Conservation (phyloP, 2,329 filamentous ascomycete genomes). For the Ceratocystis colombiana region DNA sequence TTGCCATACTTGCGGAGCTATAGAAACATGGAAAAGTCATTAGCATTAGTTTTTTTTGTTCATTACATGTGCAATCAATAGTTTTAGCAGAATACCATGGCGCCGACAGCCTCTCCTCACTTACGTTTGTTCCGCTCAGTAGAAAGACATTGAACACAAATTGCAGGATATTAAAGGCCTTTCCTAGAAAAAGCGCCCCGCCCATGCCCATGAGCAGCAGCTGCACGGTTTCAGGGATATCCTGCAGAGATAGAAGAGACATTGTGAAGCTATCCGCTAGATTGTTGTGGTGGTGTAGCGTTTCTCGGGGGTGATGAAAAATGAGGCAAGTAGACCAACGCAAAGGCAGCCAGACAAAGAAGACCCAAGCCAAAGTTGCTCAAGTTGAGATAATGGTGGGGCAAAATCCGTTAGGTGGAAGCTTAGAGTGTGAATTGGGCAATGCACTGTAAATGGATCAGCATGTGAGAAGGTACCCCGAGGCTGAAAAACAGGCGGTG, state of each 20-base stretch:
- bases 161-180: constrained; percentile 48
- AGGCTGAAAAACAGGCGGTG: no score
- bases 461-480: not conserved
- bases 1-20: constrained; percentile 84
- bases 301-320: not conserved
- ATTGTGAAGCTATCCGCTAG: not conserved
- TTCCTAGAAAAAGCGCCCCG: constrained; percentile 47
- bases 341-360: not conserved
- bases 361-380: not conserved
- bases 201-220: constrained; percentile 46
- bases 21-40: constrained; percentile 16
- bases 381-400: constrained; percentile 16
- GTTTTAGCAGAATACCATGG: not conserved
- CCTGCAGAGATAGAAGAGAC: constrained; percentile 6
- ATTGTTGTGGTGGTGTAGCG: not conserved
- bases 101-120: constrained; percentile 28
- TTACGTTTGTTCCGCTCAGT: constrained; percentile 52
- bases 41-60: not conserved
- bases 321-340: not conserved
- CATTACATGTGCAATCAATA: not conserved
- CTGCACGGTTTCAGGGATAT: constrained; percentile 39
- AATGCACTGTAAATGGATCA: not conserved
- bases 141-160: constrained; percentile 60
- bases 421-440: not conserved
- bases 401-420: constrained; percentile 2